These are phyloP conservation scores for Zalerion maritima DNA, from an alignment of 495 filamentous ascomycete genomes.

Conservation along the genomic window DNA sequence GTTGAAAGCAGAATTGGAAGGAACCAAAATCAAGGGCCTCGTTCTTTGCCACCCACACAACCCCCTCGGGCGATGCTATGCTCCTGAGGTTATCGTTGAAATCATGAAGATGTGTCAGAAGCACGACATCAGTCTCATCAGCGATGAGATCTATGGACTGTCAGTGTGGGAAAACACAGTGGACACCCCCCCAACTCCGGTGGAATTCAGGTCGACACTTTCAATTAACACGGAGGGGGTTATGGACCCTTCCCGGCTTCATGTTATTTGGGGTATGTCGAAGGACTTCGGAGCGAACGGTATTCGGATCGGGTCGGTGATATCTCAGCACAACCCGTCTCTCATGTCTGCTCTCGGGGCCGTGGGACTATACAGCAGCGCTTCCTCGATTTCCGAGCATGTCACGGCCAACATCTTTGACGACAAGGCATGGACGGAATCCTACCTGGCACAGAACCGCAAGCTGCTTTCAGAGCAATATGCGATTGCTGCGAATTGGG, in stretches of 20 bases:
- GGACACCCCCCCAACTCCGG: constrained; percentile 1
- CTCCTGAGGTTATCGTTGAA: constrained; percentile 4
- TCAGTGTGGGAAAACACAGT: constrained; percentile 9
- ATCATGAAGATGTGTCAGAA: constrained; percentile 10
- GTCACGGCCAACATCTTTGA: constrained; percentile 26
- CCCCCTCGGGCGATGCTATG: constrained; percentile 16
- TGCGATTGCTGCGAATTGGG: constrained; percentile 14
- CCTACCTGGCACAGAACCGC: constrained; percentile 26
- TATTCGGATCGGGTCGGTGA: constrained; percentile 22
- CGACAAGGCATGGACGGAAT: constrained; percentile 23
- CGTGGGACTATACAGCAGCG: constrained; percentile 19
- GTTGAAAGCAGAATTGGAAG: constrained; percentile 8
- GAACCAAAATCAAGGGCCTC: constrained; percentile 23
- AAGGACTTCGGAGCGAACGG: constrained; percentile 32
- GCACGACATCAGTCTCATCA: constrained; percentile 12
- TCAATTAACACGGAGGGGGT: constrained; percentile 13
- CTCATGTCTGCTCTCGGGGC: constrained; percentile 20
- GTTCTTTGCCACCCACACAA: constrained; percentile 28
- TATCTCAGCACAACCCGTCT: constrained; percentile 26
- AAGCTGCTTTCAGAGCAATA: constrained; percentile 21
- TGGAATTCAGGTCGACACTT: constrained; percentile 23
- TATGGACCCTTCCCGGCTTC: constrained; percentile 22
- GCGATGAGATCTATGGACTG: constrained; percentile 16
- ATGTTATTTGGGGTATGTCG: constrained; percentile 26
- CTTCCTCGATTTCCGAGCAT: constrained; percentile 20